Percentiles rank a stretch among this genome's conserved stretches.
Evolutionary conservation across 2,329 filamentous ascomycete genomes (phyloP).

Genomic region (Beauveria rudraprayagi): DNA sequence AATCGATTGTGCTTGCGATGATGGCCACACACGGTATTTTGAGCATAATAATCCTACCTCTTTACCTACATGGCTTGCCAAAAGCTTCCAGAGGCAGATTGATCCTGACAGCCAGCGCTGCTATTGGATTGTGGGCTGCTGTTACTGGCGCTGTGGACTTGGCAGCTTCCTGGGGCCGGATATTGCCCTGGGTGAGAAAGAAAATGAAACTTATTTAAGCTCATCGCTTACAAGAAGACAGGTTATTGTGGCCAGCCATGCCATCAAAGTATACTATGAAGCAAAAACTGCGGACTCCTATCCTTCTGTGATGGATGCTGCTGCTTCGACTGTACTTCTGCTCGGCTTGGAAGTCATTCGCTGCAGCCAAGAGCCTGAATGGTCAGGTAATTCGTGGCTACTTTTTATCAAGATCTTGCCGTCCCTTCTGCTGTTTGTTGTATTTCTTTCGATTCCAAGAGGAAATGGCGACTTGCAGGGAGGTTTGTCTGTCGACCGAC

Average conservation of each 20-base stretch:
- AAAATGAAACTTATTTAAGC: not conserved
- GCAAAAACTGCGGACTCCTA: not conserved
- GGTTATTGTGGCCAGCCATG: not conserved
- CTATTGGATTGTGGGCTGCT: not conserved
- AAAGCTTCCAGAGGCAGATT: not conserved
- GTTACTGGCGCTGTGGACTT: not conserved
- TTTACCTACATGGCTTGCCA: too few species aligned
- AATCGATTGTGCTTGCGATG: too few species aligned
- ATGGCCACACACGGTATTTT: too few species aligned
- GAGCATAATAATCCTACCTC: too few species aligned
- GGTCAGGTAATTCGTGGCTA: not conserved
- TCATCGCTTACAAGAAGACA: not conserved
- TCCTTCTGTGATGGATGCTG: not conserved
- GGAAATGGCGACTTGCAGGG: not conserved
- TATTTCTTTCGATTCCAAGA: not conserved
- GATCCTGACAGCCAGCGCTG: not conserved
- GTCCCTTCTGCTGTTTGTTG: not conserved
- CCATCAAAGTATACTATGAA: not conserved
- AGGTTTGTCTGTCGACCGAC: not conserved
- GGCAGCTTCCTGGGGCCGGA: not conserved
- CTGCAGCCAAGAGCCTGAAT: not conserved
- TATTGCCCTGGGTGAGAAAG: not conserved
- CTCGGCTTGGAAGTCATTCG: not conserved
- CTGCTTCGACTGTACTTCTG: not conserved
- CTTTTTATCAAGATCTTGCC: not conserved